These are phyloP conservation scores for Elsinoe batatas DNA, from an alignment of 2,329 filamentous ascomycete species.

Conservation along the genomic window DNA sequence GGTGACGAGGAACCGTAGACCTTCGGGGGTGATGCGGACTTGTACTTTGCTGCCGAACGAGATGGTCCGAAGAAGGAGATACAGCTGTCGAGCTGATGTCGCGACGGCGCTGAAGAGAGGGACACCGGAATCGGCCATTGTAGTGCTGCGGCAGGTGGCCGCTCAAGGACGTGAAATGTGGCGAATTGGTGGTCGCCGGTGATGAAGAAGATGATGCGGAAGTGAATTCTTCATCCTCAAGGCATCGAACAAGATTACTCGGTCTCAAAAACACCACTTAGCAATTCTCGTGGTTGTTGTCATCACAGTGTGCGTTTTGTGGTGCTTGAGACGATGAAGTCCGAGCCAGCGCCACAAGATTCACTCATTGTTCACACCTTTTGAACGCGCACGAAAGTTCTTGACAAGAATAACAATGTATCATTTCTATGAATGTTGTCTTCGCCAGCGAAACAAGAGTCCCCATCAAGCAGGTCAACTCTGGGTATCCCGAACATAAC, in stretches of 20 bases:
- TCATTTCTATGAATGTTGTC: conserved; percentile 27
- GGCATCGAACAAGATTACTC: too few species aligned
- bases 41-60: conserved; percentile 50
- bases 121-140: conserved; percentile 22
- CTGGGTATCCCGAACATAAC: conserved; percentile 4
- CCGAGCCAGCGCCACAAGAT: neutral
- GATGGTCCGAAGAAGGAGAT: conserved; percentile 54
- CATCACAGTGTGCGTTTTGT: too few species aligned
- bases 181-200: neutral
- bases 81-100: conserved; percentile 66
- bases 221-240: neutral
- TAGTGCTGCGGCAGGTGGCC: neutral
- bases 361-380: neutral
- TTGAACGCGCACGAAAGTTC: neutral
- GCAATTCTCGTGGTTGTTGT: neutral
- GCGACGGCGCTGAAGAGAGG: conserved; percentile 66
- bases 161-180: neutral
- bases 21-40: conserved; percentile 73
- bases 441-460: conserved; percentile 27
- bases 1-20: conserved; percentile 78
- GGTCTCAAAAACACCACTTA: too few species aligned
- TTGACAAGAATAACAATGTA: neutral
- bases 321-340: neutral
- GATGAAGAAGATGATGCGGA: neutral
- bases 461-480: neutral